These are phyloP conservation scores for Neobulgaria alba DNA, from an alignment of 2,329 filamentous ascomycete species.

Conservation along the genomic window DNA sequence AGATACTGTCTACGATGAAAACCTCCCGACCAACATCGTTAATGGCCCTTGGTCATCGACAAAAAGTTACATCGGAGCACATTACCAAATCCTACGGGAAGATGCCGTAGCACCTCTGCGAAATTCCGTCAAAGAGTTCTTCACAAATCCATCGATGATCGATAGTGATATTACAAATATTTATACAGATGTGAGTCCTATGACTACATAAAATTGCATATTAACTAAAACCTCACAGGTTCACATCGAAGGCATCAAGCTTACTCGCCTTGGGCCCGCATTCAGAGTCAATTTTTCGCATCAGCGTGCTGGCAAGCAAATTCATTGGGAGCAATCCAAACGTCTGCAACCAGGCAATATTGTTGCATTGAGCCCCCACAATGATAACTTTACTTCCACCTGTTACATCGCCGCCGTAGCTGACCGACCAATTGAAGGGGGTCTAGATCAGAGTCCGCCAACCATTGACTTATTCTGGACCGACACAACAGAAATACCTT, in stretches of 20 bases:
- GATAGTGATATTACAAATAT: slow-evolving; percentile 53
- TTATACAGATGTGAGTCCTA: slow-evolving; percentile 56
- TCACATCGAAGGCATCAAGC: slow-evolving; percentile 54
- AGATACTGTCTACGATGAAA: slow-evolving; percentile 10
- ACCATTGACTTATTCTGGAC: slow-evolving; percentile 71
- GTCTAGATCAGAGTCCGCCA: slow-evolving; percentile 57
- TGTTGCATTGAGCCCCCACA: slow-evolving; percentile 41
- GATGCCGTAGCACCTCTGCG: slow-evolving; percentile 65
- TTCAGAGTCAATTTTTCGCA: slow-evolving; percentile 65
- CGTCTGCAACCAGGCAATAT: slow-evolving; percentile 45
- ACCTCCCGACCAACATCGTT: slow-evolving; percentile 44
- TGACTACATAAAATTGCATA: background rate
- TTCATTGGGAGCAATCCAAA: slow-evolving; percentile 52
- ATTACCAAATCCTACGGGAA: slow-evolving; percentile 69
- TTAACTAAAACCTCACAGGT: slow-evolving; percentile 40
- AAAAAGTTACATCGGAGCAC: slow-evolving; percentile 58
- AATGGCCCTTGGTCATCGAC: slow-evolving; percentile 49
- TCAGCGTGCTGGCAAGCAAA: slow-evolving; percentile 51
- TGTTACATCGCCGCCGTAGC: slow-evolving; percentile 68
- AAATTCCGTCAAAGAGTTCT: slow-evolving; percentile 52
- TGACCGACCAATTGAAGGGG: slow-evolving; percentile 52
- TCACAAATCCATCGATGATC: slow-evolving; percentile 40
- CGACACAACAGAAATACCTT: slow-evolving; percentile 45
- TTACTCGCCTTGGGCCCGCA: slow-evolving; percentile 54
- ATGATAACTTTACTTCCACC: slow-evolving; percentile 53